Base-by-base conservation (phyloP, 1,284 basidiomycete genomes). In the Ustilago xerochloae region DNA sequence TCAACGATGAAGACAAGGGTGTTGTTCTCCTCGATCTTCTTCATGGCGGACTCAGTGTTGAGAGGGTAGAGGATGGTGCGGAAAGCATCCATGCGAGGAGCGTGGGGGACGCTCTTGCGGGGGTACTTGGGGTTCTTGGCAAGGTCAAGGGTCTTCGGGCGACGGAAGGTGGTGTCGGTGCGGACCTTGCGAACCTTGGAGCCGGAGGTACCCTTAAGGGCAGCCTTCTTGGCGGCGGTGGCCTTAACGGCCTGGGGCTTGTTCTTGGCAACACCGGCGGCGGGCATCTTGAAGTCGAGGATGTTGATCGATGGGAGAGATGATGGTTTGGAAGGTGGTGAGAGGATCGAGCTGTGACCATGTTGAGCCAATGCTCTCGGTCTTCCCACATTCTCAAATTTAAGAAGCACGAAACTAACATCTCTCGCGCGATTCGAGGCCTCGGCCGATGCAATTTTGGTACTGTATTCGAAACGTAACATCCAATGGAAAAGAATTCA, bases 11-110 rank as follows among this genome's bases (percentile, higher is more conserved):
- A 98, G 71, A 98, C 95, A 66, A 99, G 90, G 45, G 96, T 98
- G 89, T 99, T 99, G 89, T 97, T 91, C 87, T 98, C 96, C 89
- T 99, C 96, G 78, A 99, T 98, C 91, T 99, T 97, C 82, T 88
- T 88, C 87, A 88, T 88, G 75, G 87, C 87, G 36, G 84, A 85
- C 85, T 88, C 88, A 68, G 88, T 89, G 86, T 87, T 88, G 75
- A 89, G 84, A 35, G 88, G 88, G 86, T 87, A 92, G 70, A 95
- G 90, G 85, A 98, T 93, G 54, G 93, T 95, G 87, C 93, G 89
- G 90, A 91, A 96, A 85, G 96, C 93, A 85, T 99, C 97, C 93
- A 98, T 94, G 80, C 96, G 89, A 41, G 94, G 94, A n/a, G 90
- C 91, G 89, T 97, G 95, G 61, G 91, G 91, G 78, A 98, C 89